Conservation (phyloP, 2,329 filamentous ascomycete species). For the Xylaria sp. region DNA sequence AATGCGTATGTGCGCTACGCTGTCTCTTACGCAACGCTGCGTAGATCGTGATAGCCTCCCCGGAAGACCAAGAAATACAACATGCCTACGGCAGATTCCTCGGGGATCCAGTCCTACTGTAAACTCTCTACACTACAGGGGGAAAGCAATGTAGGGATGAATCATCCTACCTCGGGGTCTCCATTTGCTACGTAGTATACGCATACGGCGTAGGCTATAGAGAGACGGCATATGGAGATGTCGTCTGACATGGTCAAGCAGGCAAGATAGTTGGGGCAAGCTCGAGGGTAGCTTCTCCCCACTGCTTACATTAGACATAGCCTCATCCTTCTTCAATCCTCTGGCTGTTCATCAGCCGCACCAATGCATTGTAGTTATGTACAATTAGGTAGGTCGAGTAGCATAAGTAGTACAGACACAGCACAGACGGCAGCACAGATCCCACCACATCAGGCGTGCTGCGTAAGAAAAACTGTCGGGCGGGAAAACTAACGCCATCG, state of each 20-base stretch:
- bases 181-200: no score
- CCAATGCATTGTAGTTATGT: neutral
- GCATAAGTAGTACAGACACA: neutral
- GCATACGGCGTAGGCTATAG: no score
- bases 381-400: neutral
- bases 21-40: slow-evolving; percentile 21
- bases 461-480: neutral
- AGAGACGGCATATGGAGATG: neutral
- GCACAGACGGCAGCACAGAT: neutral
- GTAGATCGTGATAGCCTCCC: slow-evolving; percentile 10
- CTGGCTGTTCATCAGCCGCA: neutral
- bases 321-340: slow-evolving; percentile 31
- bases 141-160: neutral
- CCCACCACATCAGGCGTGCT: neutral
- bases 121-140: neutral
- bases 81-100: neutral
- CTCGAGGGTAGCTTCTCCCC: slow-evolving; percentile 31
- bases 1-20: slow-evolving; percentile 5
- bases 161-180: neutral
- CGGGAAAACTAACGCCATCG: neutral
- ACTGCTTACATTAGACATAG: slow-evolving; percentile 18
- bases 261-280: slow-evolving; percentile 14
- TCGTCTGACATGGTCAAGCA: slow-evolving; percentile 10
- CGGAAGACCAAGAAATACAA: neutral
- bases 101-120: slow-evolving; percentile 1